Base-by-base conservation (phyloP, 495 filamentous ascomycete species). In the Hypomontagnella monticulosa region DNA sequence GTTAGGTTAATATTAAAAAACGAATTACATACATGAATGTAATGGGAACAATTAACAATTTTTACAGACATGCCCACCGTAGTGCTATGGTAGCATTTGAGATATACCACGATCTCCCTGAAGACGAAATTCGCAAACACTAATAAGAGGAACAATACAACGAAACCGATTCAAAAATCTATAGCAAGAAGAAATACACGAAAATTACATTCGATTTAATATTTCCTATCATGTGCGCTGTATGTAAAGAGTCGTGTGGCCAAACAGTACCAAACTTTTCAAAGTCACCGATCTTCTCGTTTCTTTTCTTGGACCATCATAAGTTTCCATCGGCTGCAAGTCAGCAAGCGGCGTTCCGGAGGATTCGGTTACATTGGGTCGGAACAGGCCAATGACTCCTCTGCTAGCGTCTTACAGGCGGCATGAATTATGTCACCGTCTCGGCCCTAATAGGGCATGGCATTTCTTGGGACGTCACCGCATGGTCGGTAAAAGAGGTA, bases 391-490 rank as follows among this genome's bases (percentile, higher is more conserved):
- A 68, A 68, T 68, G 33, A 56, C 23, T 44, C 66, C 44, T 51
- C 7, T 30, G 49, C 20, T 69, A 69, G 60, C 54, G 54, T 69
- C 48, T 64, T 7, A 63, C 60, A 63, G 33, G 56, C 27, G 38
- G 55, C 23, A 63, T 44, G 44, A 63, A 69, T 69, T 69, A 69
- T 69, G 60, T 69, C 66, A 69, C 60, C 54, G 30, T 57, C 58
- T 59, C 42, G 55, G 54, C 30, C 43, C 58, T 68, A 59, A 63
- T 68, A 63, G 14, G 59, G 48, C 54, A 59, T 57, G 57, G 64
- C 64, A 61, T 67, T 53, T 63, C 49, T 59, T 58, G 48, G 58
- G 38, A 53, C 59, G 54, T 68, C 65, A 68, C 58, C 65, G 59
- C 65, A 63, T 58, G 36, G 59, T 59, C 65, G 65, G 58, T 59